These are phyloP conservation scores for Mollisia scopiformis DNA, from an alignment of 2,329 filamentous ascomycete genomes.

Conservation along the genomic window DNA sequence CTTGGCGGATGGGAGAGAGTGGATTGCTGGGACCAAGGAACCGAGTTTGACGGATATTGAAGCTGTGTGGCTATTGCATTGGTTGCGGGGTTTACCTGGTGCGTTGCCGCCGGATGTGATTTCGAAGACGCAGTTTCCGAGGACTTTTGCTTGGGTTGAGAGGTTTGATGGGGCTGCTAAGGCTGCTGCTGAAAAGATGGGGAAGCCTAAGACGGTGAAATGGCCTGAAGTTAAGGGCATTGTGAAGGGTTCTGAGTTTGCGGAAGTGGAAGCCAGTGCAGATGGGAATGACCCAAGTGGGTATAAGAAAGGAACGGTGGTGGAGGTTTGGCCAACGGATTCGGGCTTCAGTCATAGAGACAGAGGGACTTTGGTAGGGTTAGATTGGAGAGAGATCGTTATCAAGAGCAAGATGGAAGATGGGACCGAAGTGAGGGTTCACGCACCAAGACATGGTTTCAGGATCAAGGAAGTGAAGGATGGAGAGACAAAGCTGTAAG, in stretches of 20 bases:
- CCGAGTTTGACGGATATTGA: slow-evolving; percentile 70
- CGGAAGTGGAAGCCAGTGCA: slow-evolving; percentile 50
- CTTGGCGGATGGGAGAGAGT: slow-evolving; percentile 67
- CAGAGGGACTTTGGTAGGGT: slow-evolving; percentile 54
- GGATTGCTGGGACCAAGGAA: slow-evolving; percentile 57
- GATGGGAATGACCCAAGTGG: slow-evolving; percentile 53
- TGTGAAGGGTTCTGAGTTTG: slow-evolving; percentile 50
- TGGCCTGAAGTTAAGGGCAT: slow-evolving; percentile 56
- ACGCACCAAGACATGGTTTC: slow-evolving; percentile 65
- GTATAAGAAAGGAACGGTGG: slow-evolving; percentile 54
- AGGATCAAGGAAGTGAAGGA: slow-evolving; percentile 38
- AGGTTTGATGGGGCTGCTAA: slow-evolving; percentile 58
- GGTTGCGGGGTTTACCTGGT: slow-evolving; percentile 59
- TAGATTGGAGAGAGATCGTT: slow-evolving; percentile 59
- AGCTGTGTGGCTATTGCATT: slow-evolving; percentile 68
- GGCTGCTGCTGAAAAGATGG: slow-evolving; percentile 42
- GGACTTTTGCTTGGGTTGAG: slow-evolving; percentile 64
- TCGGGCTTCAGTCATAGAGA: slow-evolving; percentile 63
- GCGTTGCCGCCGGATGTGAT: slow-evolving; percentile 57
- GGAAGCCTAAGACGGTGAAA: slow-evolving; percentile 46
- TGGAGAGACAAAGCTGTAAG: slow-evolving; percentile 19
- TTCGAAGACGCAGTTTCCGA: slow-evolving; percentile 56
- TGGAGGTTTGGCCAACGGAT: slow-evolving; percentile 64
- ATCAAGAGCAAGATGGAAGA: slow-evolving; percentile 51
- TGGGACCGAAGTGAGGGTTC: slow-evolving; percentile 52